Evolutionary conservation across 1,284 basidiomycete genomes (phyloP).

Genomic region (Malassezia japonica): DNA sequence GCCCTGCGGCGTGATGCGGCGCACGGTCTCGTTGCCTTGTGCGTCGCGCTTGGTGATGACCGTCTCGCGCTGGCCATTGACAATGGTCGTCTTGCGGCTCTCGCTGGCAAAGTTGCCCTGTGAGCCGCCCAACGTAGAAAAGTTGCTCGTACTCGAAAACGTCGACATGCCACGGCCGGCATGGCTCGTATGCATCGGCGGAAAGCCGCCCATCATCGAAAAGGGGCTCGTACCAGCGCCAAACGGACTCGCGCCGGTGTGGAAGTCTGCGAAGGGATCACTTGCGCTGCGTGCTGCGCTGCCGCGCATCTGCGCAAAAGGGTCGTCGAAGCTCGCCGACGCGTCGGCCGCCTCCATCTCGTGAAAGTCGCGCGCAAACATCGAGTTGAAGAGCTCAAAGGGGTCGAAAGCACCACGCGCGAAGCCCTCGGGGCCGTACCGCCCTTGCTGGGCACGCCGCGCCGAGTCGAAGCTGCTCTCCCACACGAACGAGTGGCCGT

Average conservation of each 20-base stretch:
- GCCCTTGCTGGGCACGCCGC: conserved; percentile 25
- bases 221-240: neutral
- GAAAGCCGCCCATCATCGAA: conserved; percentile 5
- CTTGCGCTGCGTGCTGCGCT: neutral
- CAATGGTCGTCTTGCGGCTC: conserved; percentile 25
- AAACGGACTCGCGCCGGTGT: neutral
- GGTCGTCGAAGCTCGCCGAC: neutral
- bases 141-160: conserved; percentile 2
- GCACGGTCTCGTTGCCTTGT: conserved; percentile 34
- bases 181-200: conserved; percentile 11
- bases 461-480: conserved; percentile 41
- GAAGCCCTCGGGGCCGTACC: conserved; percentile 23
- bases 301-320: neutral
- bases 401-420: conserved; percentile 23
- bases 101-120: conserved; percentile 15
- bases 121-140: conserved; percentile 3
- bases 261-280: neutral
- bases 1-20: conserved; percentile 28
- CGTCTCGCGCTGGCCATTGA: conserved; percentile 35
- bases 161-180: neutral
- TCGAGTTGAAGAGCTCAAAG: conserved; percentile 41
- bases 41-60: conserved; percentile 30
- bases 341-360: conserved; percentile 16
- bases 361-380: conserved; percentile 29
- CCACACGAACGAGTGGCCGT: conserved; percentile 29